Base-by-base conservation (phyloP, 352 stramenopile species). In the Globisporangium spinosum region DNA sequence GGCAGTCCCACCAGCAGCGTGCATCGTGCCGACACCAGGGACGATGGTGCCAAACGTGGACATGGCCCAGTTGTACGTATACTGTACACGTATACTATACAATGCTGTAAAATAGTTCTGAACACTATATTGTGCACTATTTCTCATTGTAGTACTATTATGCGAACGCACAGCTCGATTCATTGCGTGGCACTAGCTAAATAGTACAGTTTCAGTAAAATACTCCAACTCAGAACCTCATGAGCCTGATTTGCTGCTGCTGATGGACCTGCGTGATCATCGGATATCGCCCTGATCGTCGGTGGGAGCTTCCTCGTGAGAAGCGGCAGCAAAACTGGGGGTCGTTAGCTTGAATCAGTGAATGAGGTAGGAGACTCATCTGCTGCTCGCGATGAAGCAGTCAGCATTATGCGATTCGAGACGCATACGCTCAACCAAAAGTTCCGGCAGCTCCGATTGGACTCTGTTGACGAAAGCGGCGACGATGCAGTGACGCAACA, bases 1-100 rank as follows among this genome's bases (percentile, higher is more conserved):
- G 0, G 68, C 71, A 13, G 71, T 59, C 29, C 71, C 71, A 35
- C 67, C 67, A 0, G 53, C 63, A 6, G 67, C 59, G 32, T 77
- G 68, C 6, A 77, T 63, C 23, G 71, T 74, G 20, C 71, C 71
- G 22, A 74, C 64, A 40, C 71, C 71, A 0, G 63, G 22, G 0
- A 77, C 68, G 51, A 77, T 55, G 1, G 59, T 71, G 13, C 68
- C 71, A 22, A 77, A 77, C 12, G 32, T 49, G 32, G 68, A 58
- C 71, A 74, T 74, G 20, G 71, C 10, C 9, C 35, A 43, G 29
- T 32, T 32, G 29, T 32, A 32, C 29, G 29, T 32, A 32, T 32
- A 32, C 29, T 32, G 29, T 8, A 32, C 29, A 32, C 29, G 29
- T 32, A 32, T 32, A 32, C 29, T 32, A 32, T 32, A 32, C 29